Percentiles rank a stretch among this genome's conserved stretches.
Conservation (phyloP, 257 asterid genomes). For the Paulownia fortunei region DNA sequence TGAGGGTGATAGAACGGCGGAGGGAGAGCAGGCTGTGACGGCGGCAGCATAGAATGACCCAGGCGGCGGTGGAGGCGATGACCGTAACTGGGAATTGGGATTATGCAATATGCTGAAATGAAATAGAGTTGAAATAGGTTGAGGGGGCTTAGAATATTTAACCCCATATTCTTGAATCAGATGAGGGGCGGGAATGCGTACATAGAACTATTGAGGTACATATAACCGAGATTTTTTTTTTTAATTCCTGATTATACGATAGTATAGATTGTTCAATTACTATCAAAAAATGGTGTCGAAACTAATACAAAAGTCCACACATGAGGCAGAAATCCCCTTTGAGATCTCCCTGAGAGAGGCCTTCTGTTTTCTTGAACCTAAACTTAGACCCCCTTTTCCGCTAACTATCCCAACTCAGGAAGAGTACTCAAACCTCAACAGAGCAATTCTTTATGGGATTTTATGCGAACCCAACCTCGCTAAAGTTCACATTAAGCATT, state of each 20-base stretch:
- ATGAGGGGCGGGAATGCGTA: neutral
- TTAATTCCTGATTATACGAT: no score
- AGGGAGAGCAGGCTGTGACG: neutral
- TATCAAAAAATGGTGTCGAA: constrained; percentile 41
- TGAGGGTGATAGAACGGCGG: neutral
- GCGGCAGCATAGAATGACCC: neutral
- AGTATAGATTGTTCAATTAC: neutral
- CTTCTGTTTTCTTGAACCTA: constrained; percentile 53
- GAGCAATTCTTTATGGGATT: constrained; percentile 71
- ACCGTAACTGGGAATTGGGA: neutral
- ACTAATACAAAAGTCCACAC: constrained; percentile 36
- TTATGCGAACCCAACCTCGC: constrained; percentile 57
- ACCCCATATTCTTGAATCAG: neutral
- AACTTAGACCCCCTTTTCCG: constrained; percentile 76
- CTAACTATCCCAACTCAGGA: constrained; percentile 58
- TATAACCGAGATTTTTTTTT: neutral
- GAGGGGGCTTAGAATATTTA: no score
- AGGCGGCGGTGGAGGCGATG: neutral
- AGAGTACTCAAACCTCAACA: constrained; percentile 63
- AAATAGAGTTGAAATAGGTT: no score
- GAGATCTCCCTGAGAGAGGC: constrained; percentile 64
- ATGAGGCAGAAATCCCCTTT: constrained; percentile 65
- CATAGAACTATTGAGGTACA: neutral
- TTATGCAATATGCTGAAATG: no score
- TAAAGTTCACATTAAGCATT: constrained; percentile 68